These are phyloP conservation scores for Curvularia sp. DNA, from an alignment of 2,329 filamentous ascomycete genomes.

Conservation along the genomic window DNA sequence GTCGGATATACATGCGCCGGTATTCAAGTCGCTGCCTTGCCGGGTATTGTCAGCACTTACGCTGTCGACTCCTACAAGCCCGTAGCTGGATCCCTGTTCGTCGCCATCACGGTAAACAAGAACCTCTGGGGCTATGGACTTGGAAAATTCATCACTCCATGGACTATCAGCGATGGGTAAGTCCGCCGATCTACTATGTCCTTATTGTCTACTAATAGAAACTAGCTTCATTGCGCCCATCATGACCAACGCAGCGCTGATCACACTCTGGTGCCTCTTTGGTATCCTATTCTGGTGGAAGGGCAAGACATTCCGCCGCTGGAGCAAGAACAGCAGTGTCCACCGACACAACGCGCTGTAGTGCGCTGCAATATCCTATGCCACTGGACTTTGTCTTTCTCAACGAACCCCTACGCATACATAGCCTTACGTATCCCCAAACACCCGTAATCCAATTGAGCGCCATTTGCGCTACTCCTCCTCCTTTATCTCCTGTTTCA, in stretches of 20 bases:
- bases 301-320: slow-evolving; percentile 65
- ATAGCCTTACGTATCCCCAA: not conserved
- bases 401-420: too few relatives aligned
- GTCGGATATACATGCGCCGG: slow-evolving; percentile 64
- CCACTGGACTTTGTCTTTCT: not conserved
- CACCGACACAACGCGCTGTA: slow-evolving; percentile 44
- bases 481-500: not conserved
- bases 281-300: slow-evolving; percentile 64
- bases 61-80: slow-evolving; percentile 71
- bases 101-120: slow-evolving; percentile 68
- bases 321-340: slow-evolving; percentile 63
- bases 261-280: slow-evolving; percentile 61
- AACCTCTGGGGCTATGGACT: slow-evolving; percentile 70
- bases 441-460: not conserved
- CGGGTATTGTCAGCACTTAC: slow-evolving; percentile 65
- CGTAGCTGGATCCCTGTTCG: slow-evolving; percentile 65
- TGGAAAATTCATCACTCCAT: slow-evolving; percentile 62
- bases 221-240: slow-evolving; percentile 59
- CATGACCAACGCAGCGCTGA: slow-evolving; percentile 65
- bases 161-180: slow-evolving; percentile 58
- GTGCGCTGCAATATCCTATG: not conserved
- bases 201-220: slow-evolving; percentile 11
- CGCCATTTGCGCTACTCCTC: not conserved
- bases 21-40: slow-evolving; percentile 67
- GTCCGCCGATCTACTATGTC: slow-evolving; percentile 5